phyloP scores from a whole-genome alignment of 495 filamentous ascomycete genomes.

The Aspergillus cavernicola region DNA sequence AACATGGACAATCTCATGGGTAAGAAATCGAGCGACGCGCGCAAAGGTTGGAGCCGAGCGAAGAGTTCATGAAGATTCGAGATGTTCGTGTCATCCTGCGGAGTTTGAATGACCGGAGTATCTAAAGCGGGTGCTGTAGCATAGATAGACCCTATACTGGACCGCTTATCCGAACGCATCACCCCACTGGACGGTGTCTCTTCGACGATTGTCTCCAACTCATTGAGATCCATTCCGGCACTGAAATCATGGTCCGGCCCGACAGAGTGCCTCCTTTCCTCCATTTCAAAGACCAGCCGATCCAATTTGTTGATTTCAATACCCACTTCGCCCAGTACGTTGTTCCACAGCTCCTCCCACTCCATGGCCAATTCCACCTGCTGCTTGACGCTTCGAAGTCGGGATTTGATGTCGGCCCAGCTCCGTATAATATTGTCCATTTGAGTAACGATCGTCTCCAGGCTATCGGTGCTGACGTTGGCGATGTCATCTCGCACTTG shows the following conservation, averaged over 20 bases:
- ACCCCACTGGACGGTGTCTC: constrained; percentile 63
- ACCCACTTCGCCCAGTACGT: constrained; percentile 87
- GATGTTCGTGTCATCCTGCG: constrained; percentile 72
- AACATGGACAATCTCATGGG: constrained; percentile 94
- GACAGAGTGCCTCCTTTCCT: constrained; percentile 80
- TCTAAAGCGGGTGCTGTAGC: constrained; percentile 53
- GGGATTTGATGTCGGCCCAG: constrained; percentile 75
- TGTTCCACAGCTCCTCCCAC: constrained; percentile 96
- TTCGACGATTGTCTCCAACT: constrained; percentile 91
- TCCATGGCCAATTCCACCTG: constrained; percentile 97
- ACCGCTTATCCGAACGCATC: constrained; percentile 58
- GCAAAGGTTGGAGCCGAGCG: constrained; percentile 88
- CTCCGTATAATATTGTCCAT: constrained; percentile 83
- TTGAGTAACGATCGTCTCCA: constrained; percentile 69
- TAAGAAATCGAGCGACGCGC: constrained; percentile 90
- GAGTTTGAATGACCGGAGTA: constrained; percentile 52
- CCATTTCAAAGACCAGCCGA: constrained; percentile 90
- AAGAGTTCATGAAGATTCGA: constrained; percentile 79
- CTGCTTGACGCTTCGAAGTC: constrained; percentile 72
- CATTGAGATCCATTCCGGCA: constrained; percentile 76
- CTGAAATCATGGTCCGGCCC: constrained; percentile 50
- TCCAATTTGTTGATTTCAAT: constrained; percentile 81
- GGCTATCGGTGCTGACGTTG: constrained; percentile 60
- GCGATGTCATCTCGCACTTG: constrained; percentile 76
- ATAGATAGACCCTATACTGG: constrained; percentile 60